A percentile compares a stretch with the other conserved stretches of the same genome.
These are phyloP conservation scores for Yamadazyma atmosphaerica DNA, from an alignment of 1,139 yeast species.

Conservation along the genomic window DNA sequence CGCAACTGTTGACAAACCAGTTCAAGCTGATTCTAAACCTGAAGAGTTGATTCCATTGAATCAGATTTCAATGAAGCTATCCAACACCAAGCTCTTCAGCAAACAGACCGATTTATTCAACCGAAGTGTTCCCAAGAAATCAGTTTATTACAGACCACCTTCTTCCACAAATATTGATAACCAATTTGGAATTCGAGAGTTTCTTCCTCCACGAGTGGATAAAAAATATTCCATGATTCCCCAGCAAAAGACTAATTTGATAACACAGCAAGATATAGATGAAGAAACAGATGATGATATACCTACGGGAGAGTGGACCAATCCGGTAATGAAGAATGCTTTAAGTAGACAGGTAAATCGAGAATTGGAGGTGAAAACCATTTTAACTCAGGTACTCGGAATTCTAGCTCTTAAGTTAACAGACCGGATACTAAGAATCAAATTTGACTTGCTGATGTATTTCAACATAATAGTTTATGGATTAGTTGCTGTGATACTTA, in stretches of 20 bases:
- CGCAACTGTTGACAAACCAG: background rate
- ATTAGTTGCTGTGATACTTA: constrained; percentile 10
- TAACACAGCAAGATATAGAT: background rate
- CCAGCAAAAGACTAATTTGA: constrained; percentile 8
- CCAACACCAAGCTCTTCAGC: constrained; percentile 19
- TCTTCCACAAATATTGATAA: constrained; percentile 26
- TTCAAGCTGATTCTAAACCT: constrained; percentile 5
- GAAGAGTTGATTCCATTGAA: constrained; percentile 17
- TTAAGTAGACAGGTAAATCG: constrained; percentile 35
- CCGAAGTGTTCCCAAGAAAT: constrained; percentile 16
- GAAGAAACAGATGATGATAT: constrained; percentile 11
- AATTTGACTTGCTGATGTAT: constrained; percentile 8
- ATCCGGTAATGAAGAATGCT: constrained; percentile 40
- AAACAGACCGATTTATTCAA: constrained; percentile 14
- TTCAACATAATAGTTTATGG: constrained; percentile 8
- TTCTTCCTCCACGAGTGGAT: constrained; percentile 27
- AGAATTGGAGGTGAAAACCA: constrained; percentile 25
- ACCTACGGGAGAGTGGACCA: constrained; percentile 44
- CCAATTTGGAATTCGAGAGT: constrained; percentile 30
- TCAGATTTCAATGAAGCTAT: constrained; percentile 20
- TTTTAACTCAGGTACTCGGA: constrained; percentile 21
- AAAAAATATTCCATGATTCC: constrained; percentile 15
- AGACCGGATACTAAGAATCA: constrained; percentile 6
- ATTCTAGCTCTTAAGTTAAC: constrained; percentile 6
- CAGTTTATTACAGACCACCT: constrained; percentile 40